Percentiles rank a stretch among this genome's conserved stretches.
phyloP scores from a whole-genome alignment of 257 asterid genomes.

The Nicotiana tomentosiformis region DNA sequence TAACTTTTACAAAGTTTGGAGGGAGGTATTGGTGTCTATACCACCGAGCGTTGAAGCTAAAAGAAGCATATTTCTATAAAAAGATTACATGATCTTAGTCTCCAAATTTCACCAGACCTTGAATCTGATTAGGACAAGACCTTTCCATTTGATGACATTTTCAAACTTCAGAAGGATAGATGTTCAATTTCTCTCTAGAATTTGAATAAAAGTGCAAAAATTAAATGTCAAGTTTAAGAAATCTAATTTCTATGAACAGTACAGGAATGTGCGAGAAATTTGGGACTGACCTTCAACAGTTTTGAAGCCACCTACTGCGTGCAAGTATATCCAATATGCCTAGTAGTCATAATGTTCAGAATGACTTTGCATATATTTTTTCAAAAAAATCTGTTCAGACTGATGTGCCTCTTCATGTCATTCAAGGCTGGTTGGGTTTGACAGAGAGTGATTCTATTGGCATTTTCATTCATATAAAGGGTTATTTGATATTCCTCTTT shows the following conservation, averaged over 20 bases:
- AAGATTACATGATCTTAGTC: background rate
- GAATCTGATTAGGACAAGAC: background rate
- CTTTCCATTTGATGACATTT: background rate
- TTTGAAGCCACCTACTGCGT: background rate
- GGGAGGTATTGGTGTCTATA: background rate
- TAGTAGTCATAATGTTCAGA: background rate
- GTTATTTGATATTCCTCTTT: conserved; percentile 6
- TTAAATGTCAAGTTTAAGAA: background rate
- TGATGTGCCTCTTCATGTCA: background rate
- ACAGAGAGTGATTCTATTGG: background rate
- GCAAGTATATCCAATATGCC: background rate
- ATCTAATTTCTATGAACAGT: background rate
- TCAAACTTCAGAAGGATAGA: background rate
- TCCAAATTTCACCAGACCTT: background rate
- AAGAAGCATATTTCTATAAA: background rate
- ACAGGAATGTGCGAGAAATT: no score
- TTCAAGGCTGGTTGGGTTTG: background rate
- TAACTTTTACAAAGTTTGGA: background rate
- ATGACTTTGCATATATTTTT: background rate
- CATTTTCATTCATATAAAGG: conserved; percentile 8
- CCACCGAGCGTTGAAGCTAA: background rate
- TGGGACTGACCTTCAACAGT: no score
- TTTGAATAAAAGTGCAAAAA: background rate
- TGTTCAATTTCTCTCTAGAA: background rate
- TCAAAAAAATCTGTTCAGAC: background rate